These are phyloP conservation scores for Nannochloropsis granulata DNA, from an alignment of 108 stramenopile genomes.

Conservation along the genomic window DNA sequence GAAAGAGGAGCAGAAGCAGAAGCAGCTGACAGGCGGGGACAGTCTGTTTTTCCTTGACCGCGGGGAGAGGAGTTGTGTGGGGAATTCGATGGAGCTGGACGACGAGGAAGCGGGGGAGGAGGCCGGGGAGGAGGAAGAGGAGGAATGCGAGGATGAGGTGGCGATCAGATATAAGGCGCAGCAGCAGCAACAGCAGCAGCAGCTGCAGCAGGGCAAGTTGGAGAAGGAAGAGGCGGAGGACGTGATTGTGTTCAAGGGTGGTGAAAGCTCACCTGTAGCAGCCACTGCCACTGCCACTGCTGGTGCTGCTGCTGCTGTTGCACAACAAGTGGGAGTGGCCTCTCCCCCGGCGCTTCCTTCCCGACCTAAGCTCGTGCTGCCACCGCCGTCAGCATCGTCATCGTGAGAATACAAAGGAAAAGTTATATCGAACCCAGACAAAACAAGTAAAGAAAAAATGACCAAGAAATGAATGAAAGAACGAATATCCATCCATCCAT, in stretches of 20 bases:
- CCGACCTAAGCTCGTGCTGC: too few relatives aligned
- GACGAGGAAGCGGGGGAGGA: background rate
- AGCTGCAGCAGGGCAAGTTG: background rate
- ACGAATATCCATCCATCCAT: too few relatives aligned
- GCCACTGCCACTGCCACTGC: too few relatives aligned
- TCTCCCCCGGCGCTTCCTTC: too few relatives aligned
- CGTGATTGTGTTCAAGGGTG: background rate
- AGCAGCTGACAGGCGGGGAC: background rate
- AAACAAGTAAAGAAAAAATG: too few relatives aligned
- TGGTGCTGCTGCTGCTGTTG: too few relatives aligned
- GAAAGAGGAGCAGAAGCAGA: background rate
- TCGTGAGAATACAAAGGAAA: too few relatives aligned
- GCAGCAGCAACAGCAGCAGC: background rate
- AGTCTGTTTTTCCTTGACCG: background rate
- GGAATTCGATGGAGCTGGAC: background rate
- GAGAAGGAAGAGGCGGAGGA: background rate
- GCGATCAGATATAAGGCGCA: slow-evolving; percentile 54
- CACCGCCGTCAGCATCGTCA: too few relatives aligned
- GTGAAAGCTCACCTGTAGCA: too few relatives aligned
- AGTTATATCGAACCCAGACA: too few relatives aligned
- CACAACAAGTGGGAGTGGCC: too few relatives aligned
- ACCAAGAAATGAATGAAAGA: too few relatives aligned
- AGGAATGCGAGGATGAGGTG: background rate
- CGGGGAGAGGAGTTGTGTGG: background rate
- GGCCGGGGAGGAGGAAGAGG: background rate